Conservation (phyloP, 2,329 filamentous ascomycete genomes). For the Myriangium duriaei region DNA sequence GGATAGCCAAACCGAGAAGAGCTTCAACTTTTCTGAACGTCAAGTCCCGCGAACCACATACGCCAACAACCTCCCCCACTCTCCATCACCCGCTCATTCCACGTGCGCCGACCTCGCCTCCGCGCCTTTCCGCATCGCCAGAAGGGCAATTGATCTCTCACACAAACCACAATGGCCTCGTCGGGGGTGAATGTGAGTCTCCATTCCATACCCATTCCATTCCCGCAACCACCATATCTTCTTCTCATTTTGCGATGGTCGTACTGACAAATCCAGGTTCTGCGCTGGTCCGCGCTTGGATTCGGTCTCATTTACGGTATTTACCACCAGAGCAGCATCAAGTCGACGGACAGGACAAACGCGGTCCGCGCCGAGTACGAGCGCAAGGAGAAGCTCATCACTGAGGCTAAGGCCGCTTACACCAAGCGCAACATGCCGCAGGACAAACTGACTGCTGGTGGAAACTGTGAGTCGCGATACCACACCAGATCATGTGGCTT, state of each 20-base stretch:
- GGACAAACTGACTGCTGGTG: slow-evolving; percentile 27
- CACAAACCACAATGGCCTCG: slow-evolving; percentile 16
- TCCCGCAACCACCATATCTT: background rate
- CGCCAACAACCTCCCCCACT: too few species aligned
- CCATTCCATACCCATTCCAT: slow-evolving; percentile 3
- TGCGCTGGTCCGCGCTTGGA: slow-evolving; percentile 90
- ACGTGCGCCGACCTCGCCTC: background rate
- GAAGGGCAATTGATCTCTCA: slow-evolving; percentile 6
- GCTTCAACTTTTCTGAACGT: slow-evolving; percentile 51
- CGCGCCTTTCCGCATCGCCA: background rate
- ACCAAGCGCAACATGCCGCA: slow-evolving; percentile 57
- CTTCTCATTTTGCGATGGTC: background rate
- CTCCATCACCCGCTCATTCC: slow-evolving; percentile 5
- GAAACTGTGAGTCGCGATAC: slow-evolving; percentile 13
- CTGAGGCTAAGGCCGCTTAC: slow-evolving; percentile 85
- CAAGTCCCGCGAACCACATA: slow-evolving; percentile 1
- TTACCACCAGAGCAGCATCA: slow-evolving; percentile 79
- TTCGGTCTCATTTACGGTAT: slow-evolving; percentile 91
- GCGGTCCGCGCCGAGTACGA: slow-evolving; percentile 72
- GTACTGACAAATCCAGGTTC: slow-evolving; percentile 55
- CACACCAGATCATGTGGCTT: too few species aligned
- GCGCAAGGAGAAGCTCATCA: slow-evolving; percentile 83
- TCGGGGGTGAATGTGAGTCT: slow-evolving; percentile 17
- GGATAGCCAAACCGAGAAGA: too few species aligned
- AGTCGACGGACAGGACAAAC: slow-evolving; percentile 54